A percentile compares a stretch with the other conserved stretches of the same genome.
These are phyloP conservation scores for Cercospora zeae-maydis DNA, from an alignment of 2,329 filamentous ascomycete genomes.

Conservation along the genomic window DNA sequence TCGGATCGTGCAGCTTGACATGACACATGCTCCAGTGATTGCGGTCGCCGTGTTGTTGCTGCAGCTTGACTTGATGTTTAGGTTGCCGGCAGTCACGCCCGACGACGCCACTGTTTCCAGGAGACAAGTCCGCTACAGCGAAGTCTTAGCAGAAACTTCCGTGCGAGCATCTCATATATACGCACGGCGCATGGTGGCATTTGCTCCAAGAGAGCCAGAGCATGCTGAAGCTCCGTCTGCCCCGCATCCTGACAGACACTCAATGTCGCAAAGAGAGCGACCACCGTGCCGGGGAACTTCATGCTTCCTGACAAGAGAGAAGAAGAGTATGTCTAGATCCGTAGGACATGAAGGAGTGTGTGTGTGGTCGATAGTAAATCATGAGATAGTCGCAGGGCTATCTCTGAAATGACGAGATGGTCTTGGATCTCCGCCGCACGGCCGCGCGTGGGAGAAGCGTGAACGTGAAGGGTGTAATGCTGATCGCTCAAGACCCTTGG, in stretches of 20 bases:
- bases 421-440: background rate
- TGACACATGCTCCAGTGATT: constrained; percentile 12
- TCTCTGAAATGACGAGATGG: background rate
- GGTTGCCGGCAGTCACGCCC: constrained; percentile 10
- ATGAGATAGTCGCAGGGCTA: background rate
- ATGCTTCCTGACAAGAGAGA: constrained; percentile 3
- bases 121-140: constrained; percentile 14
- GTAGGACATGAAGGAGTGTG: background rate
- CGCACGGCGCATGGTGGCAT: constrained; percentile 21
- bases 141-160: background rate
- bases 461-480: background rate
- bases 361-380: background rate
- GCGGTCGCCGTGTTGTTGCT: constrained; percentile 18
- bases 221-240: constrained; percentile 10
- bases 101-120: constrained; percentile 13
- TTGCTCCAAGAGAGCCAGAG: constrained; percentile 11
- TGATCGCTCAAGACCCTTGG: background rate
- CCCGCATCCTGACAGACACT: constrained; percentile 15
- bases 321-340: background rate
- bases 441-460: background rate
- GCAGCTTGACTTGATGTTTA: constrained; percentile 15
- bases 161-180: background rate
- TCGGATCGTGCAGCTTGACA: constrained; percentile 10
- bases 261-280: constrained; percentile 9
- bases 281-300: constrained; percentile 13